Base-by-base conservation (phyloP, 2,329 filamentous ascomycete species). In the Incumbomyces lentus region DNA sequence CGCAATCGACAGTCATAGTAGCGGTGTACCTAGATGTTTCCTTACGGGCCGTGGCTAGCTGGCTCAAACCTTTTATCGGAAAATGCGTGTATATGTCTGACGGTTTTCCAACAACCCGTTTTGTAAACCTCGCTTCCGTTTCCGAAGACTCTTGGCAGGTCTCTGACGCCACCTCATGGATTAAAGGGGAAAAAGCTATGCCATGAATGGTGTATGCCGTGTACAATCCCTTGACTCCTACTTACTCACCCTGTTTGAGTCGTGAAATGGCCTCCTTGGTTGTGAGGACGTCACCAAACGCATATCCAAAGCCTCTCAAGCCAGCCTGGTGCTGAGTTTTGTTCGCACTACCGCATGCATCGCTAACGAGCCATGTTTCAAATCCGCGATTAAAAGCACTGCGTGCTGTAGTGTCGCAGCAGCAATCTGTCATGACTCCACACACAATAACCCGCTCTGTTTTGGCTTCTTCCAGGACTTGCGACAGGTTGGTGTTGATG, bases 391-490 rank as follows among this genome's bases (percentile, higher is more conserved):
- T 66, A 46, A 68, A 68, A 2, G 64, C 63, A 30, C 58, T 58
- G 39, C 64, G 44, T 3, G 57, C 65, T 40, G 65, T 65, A 2
- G 65, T 64, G 51, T 68, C 66, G 46, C 59, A 62, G 50, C 66
- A 68, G 46, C 63, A 67, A 54, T 68, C 64, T 38, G 65, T 68
- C 52, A 68, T 68, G 16, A 67, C 65, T 6, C 66, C 66, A 47
- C 62, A 64, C 3, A 67, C 59, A 8, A 69, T 55, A 11, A 67
- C 55, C 29, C 63, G 58, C 41, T 60, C 55, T 1, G 65, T 54
- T 1, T 44, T 52, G 5, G 52, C 47, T n/a, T 51, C 49, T 38
- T 56, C 48, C 43, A 68, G 46, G 16, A 58, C 33, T 18, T 49
- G 30, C 29, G 58, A 56, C 31, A 68, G 51, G 11, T 58, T 50